Conservation (phyloP, 192 early-diverging fungal species). For the Coemansia sp. region DNA sequence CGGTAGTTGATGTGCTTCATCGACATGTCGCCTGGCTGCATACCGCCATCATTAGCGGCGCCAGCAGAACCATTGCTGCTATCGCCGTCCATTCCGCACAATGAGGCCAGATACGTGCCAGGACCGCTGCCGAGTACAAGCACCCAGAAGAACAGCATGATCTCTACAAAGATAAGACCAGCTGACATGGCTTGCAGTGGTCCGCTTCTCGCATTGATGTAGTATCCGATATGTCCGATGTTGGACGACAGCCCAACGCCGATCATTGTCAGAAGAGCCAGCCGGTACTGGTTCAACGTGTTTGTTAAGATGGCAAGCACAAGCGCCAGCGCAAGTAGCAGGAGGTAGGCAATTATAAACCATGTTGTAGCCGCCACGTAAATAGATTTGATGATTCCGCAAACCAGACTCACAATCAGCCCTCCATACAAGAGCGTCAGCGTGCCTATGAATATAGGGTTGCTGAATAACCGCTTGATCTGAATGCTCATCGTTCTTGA, state of each 20-base stretch:
- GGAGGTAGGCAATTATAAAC: conserved; percentile 48
- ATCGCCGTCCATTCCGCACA: conserved; percentile 45
- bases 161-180: conserved; percentile 54
- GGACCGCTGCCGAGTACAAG: conserved; percentile 67
- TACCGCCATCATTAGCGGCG: conserved; percentile 6
- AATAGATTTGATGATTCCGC: conserved; percentile 38
- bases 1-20: conserved; percentile 46
- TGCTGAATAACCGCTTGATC: conserved; percentile 38
- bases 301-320: conserved; percentile 30
- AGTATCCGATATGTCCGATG: conserved; percentile 48
- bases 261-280: conserved; percentile 51
- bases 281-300: conserved; percentile 49
- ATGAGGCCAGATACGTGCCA: conserved; percentile 55
- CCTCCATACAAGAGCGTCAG: conserved; percentile 48
- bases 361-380: conserved; percentile 49
- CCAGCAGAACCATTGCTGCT: conserved; percentile 14
- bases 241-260: conserved; percentile 39
- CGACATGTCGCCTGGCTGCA: conserved; percentile 19
- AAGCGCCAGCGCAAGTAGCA: conserved; percentile 25
- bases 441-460: conserved; percentile 50
- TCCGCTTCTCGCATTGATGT: conserved; percentile 50
- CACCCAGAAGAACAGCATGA: conserved; percentile 65
- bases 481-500: conserved; percentile 19
- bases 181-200: conserved; percentile 52
- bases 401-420: conserved; percentile 28